Conservation (phyloP, 352 stramenopile species). For the Phytophthora cactorum region DNA sequence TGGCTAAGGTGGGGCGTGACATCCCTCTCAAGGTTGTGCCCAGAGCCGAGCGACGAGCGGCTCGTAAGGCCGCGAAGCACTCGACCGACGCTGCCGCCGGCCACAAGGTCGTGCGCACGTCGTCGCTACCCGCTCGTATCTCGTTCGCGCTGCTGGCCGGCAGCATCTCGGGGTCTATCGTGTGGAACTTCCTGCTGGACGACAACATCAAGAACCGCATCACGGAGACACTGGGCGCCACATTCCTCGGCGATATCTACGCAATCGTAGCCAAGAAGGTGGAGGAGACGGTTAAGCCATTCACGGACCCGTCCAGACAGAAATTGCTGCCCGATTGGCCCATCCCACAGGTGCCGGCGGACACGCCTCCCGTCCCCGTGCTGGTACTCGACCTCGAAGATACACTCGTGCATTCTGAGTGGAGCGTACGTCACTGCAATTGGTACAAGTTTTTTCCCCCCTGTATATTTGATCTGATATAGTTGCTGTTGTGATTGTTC, state of each 20-base stretch:
- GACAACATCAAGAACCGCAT: slow-evolving; percentile 58
- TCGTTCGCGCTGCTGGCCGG: slow-evolving; percentile 69
- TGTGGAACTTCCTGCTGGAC: slow-evolving; percentile 82
- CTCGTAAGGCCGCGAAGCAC: slow-evolving; percentile 49
- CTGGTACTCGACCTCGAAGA: slow-evolving; percentile 89
- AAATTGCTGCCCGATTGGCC: slow-evolving; percentile 90
- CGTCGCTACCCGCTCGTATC: slow-evolving; percentile 76
- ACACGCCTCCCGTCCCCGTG: slow-evolving; percentile 80
- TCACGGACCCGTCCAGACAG: slow-evolving; percentile 80
- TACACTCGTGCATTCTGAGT: slow-evolving; percentile 89
- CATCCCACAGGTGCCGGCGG: slow-evolving; percentile 77
- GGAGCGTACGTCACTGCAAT: slow-evolving; percentile 74
- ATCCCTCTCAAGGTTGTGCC: slow-evolving; percentile 64
- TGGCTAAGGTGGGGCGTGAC: slow-evolving; percentile 57
- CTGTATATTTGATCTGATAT: neutral
- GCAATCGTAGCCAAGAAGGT: slow-evolving; percentile 61
- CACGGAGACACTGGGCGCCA: slow-evolving; percentile 52
- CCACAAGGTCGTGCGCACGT: slow-evolving; percentile 69
- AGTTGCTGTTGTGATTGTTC: neutral
- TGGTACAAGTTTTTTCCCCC: neutral
- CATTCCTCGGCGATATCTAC: slow-evolving; percentile 75
- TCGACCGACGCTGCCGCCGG: slow-evolving; percentile 26
- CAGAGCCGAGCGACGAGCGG: slow-evolving; percentile 64
- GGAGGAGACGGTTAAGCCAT: slow-evolving; percentile 73
- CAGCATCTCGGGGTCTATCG: slow-evolving; percentile 64